Base-by-base conservation (phyloP, 164 flowering plant species). In the Tetrastigma voinierianum region DNA sequence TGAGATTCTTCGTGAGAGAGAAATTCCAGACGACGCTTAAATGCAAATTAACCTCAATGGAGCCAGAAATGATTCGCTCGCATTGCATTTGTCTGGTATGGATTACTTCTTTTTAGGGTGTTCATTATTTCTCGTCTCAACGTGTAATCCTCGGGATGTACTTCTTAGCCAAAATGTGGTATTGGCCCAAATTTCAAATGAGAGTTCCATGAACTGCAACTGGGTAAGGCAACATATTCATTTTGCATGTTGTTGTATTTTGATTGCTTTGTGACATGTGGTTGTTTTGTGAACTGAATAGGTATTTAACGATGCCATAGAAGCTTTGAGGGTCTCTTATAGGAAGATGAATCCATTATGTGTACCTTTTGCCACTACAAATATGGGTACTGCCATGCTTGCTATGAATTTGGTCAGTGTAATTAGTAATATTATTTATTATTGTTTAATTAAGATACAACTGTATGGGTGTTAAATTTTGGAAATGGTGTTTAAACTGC, bases 371-470 rank as follows among this genome's bases (percentile, higher is more conserved):
- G 98, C 97, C 32, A 88, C 99, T 47, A 93, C 98, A 65, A 96
- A 96, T 71, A 96, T 91, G 97, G 93, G 99, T 40, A 90, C 98
- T 79, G 99, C 99, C 17, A 91, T 96, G 82, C 97, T 96, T 24
- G 99, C 98, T 44, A 96, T 96, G 95, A 97, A 96, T 82, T 74
- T 96, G 90, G 99, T 96, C 45, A 74, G 81, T 57, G 65, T 11
- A 17, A 32, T 1, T 51, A 49, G 54, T 51, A 21, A 17, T 12
- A 23, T 24, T 60, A 14, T 59, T 63, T 40, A 61, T 56, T 61
- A 2, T 53, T 58, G 25, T 49, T 60, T 2, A 47, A 48, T 43
- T 62, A 16, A 15, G 63, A 13, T 46, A 46, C 23, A 19, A 20
- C 49, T 9, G 9, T 8, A 40, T 17, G n/a, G 19, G 60, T 70